Percentiles rank a stretch among this genome's conserved stretches.
Evolutionary conservation across 1,139 yeast species (phyloP).

Genomic region (Blastobotrys elegans): DNA sequence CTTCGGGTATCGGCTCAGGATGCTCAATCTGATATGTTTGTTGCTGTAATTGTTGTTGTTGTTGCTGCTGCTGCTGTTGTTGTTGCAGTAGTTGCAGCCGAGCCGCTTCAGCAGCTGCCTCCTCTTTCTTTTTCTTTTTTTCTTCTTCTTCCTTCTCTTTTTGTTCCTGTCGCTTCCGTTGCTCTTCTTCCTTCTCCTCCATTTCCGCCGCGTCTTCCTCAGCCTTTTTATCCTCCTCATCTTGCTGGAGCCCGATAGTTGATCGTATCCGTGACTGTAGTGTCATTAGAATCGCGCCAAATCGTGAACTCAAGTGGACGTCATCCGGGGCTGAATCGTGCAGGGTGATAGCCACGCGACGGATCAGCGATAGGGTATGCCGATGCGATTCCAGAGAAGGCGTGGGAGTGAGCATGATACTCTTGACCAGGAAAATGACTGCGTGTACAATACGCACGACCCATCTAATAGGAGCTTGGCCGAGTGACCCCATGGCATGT

Average conservation of each 20-base stretch:
- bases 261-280: slow-evolving; percentile 68
- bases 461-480: slow-evolving; percentile 89
- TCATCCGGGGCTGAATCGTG: slow-evolving; percentile 89
- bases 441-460: slow-evolving; percentile 83
- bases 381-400: slow-evolving; percentile 45
- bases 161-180: not conserved
- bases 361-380: slow-evolving; percentile 63
- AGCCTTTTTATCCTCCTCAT: not conserved
- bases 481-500: slow-evolving; percentile 53
- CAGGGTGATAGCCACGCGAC: slow-evolving; percentile 67
- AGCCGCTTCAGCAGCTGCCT: not conserved
- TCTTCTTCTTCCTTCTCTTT: not conserved
- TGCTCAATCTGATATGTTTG: slow-evolving; percentile 10
- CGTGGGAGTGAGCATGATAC: slow-evolving; percentile 46
- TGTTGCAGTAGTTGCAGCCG: not conserved
- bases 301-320: slow-evolving; percentile 73
- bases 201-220: not conserved
- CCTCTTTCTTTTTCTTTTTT: not conserved
- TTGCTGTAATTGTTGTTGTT: slow-evolving; percentile 13
- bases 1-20: not conserved
- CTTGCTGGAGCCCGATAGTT: slow-evolving; percentile 9
- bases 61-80: slow-evolving; percentile 6
- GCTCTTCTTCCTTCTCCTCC: not conserved
- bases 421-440: slow-evolving; percentile 83
- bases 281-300: slow-evolving; percentile 75